Percentiles rank a stretch among this genome's conserved stretches.
phyloP scores from a whole-genome alignment of 345 rosid genomes.

The Brassica carinata region DNA sequence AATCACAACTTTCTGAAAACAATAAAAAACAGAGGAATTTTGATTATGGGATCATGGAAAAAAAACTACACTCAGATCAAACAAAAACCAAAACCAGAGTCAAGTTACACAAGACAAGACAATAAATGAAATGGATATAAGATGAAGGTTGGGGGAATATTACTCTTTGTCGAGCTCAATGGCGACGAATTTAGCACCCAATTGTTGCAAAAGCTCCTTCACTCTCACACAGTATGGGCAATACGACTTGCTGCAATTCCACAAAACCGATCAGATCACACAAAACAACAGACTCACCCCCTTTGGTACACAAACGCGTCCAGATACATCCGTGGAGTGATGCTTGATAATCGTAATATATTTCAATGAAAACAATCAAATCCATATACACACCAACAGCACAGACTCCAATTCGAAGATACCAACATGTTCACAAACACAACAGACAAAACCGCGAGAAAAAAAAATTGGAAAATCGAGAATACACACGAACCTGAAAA shows the following conservation, averaged over 20 bases:
- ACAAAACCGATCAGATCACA: background rate
- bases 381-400: background rate
- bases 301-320: conserved; percentile 20
- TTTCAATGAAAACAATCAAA: background rate
- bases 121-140: background rate
- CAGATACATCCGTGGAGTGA: conserved; percentile 15
- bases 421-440: background rate
- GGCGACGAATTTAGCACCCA: conserved; percentile 56
- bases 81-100: background rate
- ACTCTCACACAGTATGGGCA: conserved; percentile 69
- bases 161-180: conserved; percentile 68
- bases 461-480: background rate
- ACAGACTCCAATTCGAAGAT: background rate
- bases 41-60: too few relatives aligned
- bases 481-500: conserved; percentile 55
- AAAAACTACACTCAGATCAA: too few relatives aligned
- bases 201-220: conserved; percentile 61
- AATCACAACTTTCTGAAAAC: too few relatives aligned
- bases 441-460: background rate
- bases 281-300: background rate
- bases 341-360: background rate
- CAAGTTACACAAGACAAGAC: background rate
- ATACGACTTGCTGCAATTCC: conserved; percentile 57
- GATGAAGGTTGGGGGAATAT: background rate
- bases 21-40: too few relatives aligned